A percentile compares a stretch with the other conserved stretches of the same genome.
Conservation (phyloP, 306 rosid species). For the Boehmeria nivea region DNA sequence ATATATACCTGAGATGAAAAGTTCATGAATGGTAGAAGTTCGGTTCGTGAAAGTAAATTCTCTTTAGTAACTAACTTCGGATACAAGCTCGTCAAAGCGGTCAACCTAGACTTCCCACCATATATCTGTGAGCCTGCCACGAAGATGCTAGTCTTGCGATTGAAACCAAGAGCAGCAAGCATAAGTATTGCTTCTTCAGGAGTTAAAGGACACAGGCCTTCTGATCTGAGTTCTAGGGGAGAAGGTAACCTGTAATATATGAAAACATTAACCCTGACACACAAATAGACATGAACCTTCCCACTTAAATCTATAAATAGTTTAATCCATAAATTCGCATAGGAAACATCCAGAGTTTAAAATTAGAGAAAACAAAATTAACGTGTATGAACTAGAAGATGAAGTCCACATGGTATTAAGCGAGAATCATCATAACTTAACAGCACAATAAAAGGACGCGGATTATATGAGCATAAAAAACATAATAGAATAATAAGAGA, state of each 20-base stretch:
- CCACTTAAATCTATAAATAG: too few species aligned
- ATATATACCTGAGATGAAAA: slow-evolving; percentile 83
- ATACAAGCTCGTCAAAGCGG: slow-evolving; percentile 75
- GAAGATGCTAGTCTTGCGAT: slow-evolving; percentile 67
- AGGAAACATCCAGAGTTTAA: too few species aligned
- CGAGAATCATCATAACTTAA: background rate
- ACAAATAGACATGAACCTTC: too few species aligned
- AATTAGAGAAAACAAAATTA: too few species aligned
- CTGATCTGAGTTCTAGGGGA: slow-evolving; percentile 72
- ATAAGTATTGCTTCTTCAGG: slow-evolving; percentile 94
- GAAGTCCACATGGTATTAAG: too few species aligned
- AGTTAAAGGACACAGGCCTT: slow-evolving; percentile 88
- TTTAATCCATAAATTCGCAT: too few species aligned
- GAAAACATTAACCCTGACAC: background rate
- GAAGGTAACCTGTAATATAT: slow-evolving; percentile 67
- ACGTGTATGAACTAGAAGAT: too few species aligned
- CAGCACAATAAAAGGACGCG: background rate
- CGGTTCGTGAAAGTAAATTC: slow-evolving; percentile 64
- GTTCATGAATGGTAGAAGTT: slow-evolving; percentile 73
- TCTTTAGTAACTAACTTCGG: slow-evolving; percentile 94
- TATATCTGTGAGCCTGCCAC: slow-evolving; percentile 93
- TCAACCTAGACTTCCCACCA: slow-evolving; percentile 72
- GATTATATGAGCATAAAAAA: background rate
- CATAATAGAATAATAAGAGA: background rate
- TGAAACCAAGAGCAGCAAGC: slow-evolving; percentile 98